Base-by-base conservation (phyloP, 2,329 filamentous ascomycete genomes). In the Huntiella savannae region DNA sequence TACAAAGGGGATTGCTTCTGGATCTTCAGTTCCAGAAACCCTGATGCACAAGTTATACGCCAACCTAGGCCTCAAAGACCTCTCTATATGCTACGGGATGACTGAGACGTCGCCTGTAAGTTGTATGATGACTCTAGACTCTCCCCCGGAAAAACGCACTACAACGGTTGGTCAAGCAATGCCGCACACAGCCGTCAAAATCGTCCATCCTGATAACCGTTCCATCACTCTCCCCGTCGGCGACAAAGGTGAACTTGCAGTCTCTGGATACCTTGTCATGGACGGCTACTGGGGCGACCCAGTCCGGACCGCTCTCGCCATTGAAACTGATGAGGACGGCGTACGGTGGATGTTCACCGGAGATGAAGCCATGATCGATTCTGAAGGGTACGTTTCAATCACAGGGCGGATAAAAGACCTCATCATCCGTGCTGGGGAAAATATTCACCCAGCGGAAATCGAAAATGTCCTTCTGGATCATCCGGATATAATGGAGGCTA, bases 81-180 rank as follows among this genome's bases (percentile, higher is more conserved):
- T 96, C 16, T 88, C 87, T 0, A 95, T 94, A 52, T 94, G 87
- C 66, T 96, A 95, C 60, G 87, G 87, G 51, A 93, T 93, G 86
- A 95, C 87, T 1, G 87, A 95, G 62, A 95, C 87, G 1, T 72
- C 69, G 42, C 81, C 81, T 36, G 81, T 84, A 55, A 68, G 73
- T 66, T 75, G 73, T 52, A 94, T 94, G 86, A 94, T 87, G 0
- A 68, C 75, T 0, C 87, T 83, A 0, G 62, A 72, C 13, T 86
- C 94, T 57, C 77, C 83, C 0, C 65, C 84, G 2, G 70, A 71
- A 34, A 82, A 81, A 60, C 70, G 86, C 36, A 80, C 84, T 44
- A 69, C 74, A 35, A 80, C 74, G 3, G 84, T 96, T 1, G 91
- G 91, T 2, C 67, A 71, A n/a, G 67, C 81, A 1, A 75, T 96